These are phyloP conservation scores for Saturnispora galanensis DNA, from an alignment of 805 yeast genomes.

Conservation along the genomic window DNA sequence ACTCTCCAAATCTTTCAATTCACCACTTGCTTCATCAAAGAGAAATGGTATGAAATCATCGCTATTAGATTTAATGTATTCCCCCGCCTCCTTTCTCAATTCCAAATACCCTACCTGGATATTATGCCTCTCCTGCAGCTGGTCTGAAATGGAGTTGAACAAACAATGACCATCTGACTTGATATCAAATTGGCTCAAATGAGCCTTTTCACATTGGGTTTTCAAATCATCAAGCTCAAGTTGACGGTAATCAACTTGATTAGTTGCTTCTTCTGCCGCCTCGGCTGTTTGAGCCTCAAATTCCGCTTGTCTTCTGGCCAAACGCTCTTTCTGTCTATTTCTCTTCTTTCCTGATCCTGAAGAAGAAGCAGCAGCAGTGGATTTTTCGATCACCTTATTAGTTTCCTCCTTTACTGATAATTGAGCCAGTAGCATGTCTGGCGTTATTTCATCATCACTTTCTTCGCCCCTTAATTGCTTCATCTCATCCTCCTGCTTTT, in stretches of 20 bases:
- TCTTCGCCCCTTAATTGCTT: slow-evolving; percentile 22
- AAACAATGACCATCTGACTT: slow-evolving; percentile 92
- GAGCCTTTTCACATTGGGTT: slow-evolving; percentile 37
- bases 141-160: slow-evolving; percentile 79
- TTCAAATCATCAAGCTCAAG: slow-evolving; percentile 63
- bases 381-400: slow-evolving; percentile 8
- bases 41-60: slow-evolving; percentile 74
- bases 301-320: slow-evolving; percentile 69
- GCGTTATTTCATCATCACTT: slow-evolving; percentile 44
- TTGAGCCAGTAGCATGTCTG: slow-evolving; percentile 58
- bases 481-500: slow-evolving; percentile 47
- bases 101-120: slow-evolving; percentile 33
- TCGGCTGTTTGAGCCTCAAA: slow-evolving; percentile 50
- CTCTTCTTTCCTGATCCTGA: slow-evolving; percentile 25
- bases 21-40: slow-evolving; percentile 67
- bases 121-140: slow-evolving; percentile 46
- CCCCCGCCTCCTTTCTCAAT: slow-evolving; percentile 56
- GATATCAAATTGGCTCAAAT: slow-evolving; percentile 55
- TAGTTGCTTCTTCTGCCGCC: slow-evolving; percentile 62
- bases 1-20: slow-evolving; percentile 51
- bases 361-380: neutral
- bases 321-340: slow-evolving; percentile 76
- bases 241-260: slow-evolving; percentile 55
- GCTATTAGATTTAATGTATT: slow-evolving; percentile 51
- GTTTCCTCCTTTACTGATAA: slow-evolving; percentile 22